Conservation (phyloP, 2,329 filamentous ascomycete species). For the Aspergillus pseudonomiae region DNA sequence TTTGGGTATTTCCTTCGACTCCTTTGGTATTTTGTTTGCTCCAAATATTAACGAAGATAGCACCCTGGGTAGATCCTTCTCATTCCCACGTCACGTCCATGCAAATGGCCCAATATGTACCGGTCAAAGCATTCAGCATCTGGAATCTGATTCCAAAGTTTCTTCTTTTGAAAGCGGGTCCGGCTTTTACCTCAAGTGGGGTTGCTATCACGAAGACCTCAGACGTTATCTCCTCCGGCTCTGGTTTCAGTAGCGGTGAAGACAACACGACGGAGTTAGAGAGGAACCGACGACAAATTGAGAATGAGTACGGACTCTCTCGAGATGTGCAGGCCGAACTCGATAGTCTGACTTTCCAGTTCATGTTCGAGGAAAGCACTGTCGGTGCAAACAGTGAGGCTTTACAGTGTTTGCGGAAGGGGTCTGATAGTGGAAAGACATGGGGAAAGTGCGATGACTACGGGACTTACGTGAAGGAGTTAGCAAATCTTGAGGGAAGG, state of each 20-base stretch:
- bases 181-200: constrained; percentile 27
- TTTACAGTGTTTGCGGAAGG: constrained; percentile 40
- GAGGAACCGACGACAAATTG: constrained; percentile 20
- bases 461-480: constrained; percentile 18
- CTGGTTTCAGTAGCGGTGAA: background rate
- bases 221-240: background rate
- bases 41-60: constrained; percentile 27
- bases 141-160: constrained; percentile 35
- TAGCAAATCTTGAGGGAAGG: constrained; percentile 19
- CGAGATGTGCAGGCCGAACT: constrained; percentile 21
- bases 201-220: constrained; percentile 18
- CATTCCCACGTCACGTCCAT: constrained; percentile 36
- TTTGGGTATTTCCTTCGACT: constrained; percentile 16
- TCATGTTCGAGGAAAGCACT: constrained; percentile 34
- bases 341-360: constrained; percentile 13
- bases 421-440: constrained; percentile 14
- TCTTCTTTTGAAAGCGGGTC: constrained; percentile 25
- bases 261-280: constrained; percentile 10
- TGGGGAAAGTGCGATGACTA: constrained; percentile 46
- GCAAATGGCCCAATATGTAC: constrained; percentile 31
- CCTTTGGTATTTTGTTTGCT: background rate
- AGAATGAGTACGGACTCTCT: constrained; percentile 24
- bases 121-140: constrained; percentile 25
- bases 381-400: constrained; percentile 44
- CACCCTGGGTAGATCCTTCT: constrained; percentile 47